Percentiles rank a stretch among this genome's conserved stretches.
Conservation (phyloP, 441 rosid genomes). For the Brassica balearica region DNA sequence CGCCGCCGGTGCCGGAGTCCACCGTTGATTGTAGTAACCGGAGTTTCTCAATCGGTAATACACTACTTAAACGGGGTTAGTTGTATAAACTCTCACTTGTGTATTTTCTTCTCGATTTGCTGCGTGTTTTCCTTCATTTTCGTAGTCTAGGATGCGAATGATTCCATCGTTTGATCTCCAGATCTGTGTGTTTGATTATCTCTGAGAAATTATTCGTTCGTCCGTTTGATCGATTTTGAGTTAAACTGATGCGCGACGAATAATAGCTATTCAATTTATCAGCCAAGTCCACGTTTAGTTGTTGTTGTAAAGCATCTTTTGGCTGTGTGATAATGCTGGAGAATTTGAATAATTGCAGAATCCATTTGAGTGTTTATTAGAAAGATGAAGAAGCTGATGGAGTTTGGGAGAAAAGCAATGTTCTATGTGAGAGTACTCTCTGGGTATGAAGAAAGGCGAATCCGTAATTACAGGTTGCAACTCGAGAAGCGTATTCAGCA, state of each 20-base stretch:
- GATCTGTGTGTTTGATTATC: constrained; percentile 22
- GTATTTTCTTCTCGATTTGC: neutral
- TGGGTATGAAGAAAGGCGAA: constrained; percentile 87
- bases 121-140: constrained; percentile 20
- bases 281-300: neutral
- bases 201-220: neutral
- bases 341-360: neutral
- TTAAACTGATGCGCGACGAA: constrained; percentile 4
- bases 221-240: neutral
- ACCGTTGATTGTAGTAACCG: neutral
- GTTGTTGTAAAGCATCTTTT: neutral
- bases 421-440: constrained; percentile 89
- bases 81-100: neutral
- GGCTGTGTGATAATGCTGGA: constrained; percentile 17
- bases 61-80: neutral
- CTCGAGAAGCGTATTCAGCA: constrained; percentile 74
- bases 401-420: constrained; percentile 82
- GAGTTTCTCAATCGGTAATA: constrained; percentile 4
- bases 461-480: constrained; percentile 75
- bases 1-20: constrained; percentile 36
- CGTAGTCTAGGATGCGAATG: constrained; percentile 24
- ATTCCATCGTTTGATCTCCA: constrained; percentile 1
- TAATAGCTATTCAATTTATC: neutral
- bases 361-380: constrained; percentile 22
- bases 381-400: constrained; percentile 72